Base-by-base conservation (phyloP, 2,329 filamentous ascomycete species). In the Cercospora zeina region DNA sequence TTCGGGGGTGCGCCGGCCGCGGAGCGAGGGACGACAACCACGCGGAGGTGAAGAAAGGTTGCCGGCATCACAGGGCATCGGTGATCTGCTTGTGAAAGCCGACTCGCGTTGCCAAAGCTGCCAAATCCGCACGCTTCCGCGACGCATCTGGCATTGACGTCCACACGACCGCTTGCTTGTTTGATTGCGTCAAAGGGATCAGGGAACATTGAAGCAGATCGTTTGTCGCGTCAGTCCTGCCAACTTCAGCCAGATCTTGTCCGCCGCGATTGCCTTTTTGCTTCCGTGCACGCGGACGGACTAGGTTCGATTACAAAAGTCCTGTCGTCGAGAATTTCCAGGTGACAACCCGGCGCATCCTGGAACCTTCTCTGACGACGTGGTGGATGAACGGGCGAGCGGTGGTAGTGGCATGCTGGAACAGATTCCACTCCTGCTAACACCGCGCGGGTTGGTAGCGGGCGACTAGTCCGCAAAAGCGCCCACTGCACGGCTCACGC, bases 11-110 rank as follows among this genome's bases (percentile, higher is more conserved):
- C 53, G 34, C 47, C 31, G 27, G 31, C 33, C 53, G 33, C 33
- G 53, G 33, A 42, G 53, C 33, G 34, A 14, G 53, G 53, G 53
- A 39, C 30, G 34, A n/a, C 53, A 42, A 37, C 53, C 53, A 55
- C 34, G 34, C 47, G 34, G n/a, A 4, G 34, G 53, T 55, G 34
- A 30, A 55, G 34, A 37, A 55, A 16, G 34, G 34, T 24, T 37
- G 33, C 33, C 34, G 27, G 53, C 53, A 27, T 31, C 50, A 30
- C 31, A 39, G 33, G 31, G 34, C 16, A 55, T 55, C 53, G 53
- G 53, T 55, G 53, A 55, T 55, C 53, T 55, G 53, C 33, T 36
- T 36, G 53, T 37, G n/a, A 55, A 55, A 36, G 24, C 54, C 42
- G 54, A 36, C 39, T 34, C 37, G 24, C 6, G 16, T n/a, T n/a